These are phyloP conservation scores for Periconia sp. DNA, from an alignment of 2,329 filamentous ascomycete species.

Conservation along the genomic window DNA sequence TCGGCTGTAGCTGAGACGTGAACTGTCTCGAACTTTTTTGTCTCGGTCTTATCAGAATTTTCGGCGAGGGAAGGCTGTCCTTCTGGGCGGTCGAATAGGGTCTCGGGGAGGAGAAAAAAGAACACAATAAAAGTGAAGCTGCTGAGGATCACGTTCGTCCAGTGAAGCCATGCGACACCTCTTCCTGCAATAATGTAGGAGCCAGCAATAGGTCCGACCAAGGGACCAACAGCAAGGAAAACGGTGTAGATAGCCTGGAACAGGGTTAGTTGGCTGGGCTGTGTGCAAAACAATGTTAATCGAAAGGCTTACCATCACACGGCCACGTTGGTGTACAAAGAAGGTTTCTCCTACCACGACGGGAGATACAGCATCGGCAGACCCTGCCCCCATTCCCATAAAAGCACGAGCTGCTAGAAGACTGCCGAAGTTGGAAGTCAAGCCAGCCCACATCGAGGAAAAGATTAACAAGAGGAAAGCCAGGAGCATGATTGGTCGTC, in stretches of 20 bases:
- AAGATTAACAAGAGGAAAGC: slow-evolving; percentile 38
- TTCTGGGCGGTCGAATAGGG: slow-evolving; percentile 39
- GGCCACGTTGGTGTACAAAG: slow-evolving; percentile 46
- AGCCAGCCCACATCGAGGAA: slow-evolving; percentile 44
- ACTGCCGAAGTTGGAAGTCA: slow-evolving; percentile 39
- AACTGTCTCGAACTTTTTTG: slow-evolving; percentile 19
- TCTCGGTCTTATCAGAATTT: slow-evolving; percentile 14
- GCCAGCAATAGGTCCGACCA: slow-evolving; percentile 43
- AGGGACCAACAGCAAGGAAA: slow-evolving; percentile 41
- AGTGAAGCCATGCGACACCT: slow-evolving; percentile 45
- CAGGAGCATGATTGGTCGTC: slow-evolving; percentile 41
- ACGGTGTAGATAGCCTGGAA: slow-evolving; percentile 45
- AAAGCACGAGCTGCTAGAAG: slow-evolving; percentile 42
- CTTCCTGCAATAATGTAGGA: slow-evolving; percentile 43
- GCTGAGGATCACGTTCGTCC: slow-evolving; percentile 43
- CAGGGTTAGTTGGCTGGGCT: neutral
- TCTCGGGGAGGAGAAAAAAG: slow-evolving; percentile 45
- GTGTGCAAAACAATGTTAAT: neutral
- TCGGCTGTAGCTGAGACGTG: slow-evolving; percentile 13
- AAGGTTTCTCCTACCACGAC: slow-evolving; percentile 47
- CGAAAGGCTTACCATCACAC: slow-evolving; percentile 37
- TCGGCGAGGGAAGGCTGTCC: slow-evolving; percentile 12
- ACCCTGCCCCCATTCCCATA: slow-evolving; percentile 41
- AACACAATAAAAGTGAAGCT: slow-evolving; percentile 35
- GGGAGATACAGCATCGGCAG: slow-evolving; percentile 44